A percentile compares a stretch with the other conserved stretches of the same genome.
phyloP scores from a whole-genome alignment of 371 early-diverging fungal species.

The Apophysomyces trapeziformis region DNA sequence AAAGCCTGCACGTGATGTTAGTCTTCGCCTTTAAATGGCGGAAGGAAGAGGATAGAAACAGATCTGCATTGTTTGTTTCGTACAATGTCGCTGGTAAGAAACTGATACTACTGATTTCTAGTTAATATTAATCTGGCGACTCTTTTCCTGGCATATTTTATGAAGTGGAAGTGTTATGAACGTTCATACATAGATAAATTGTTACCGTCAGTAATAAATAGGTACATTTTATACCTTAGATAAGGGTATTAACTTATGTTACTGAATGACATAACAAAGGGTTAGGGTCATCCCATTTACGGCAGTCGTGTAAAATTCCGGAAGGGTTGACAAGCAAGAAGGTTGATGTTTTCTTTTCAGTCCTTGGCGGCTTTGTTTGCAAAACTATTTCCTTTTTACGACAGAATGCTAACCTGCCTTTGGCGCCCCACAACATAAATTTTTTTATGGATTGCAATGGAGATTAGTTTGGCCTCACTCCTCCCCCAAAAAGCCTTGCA shows the following conservation, averaged over 20 bases:
- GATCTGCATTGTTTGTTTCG: slow-evolving; percentile 11
- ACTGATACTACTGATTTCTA: too few species aligned
- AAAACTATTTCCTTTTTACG: neutral
- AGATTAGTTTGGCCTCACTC: neutral
- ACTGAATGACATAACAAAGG: neutral
- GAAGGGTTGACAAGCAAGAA: neutral
- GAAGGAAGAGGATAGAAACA: neutral
- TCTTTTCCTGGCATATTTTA: too few species aligned
- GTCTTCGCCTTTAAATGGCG: neutral
- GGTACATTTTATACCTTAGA: too few species aligned
- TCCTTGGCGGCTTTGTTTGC: neutral
- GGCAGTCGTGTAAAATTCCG: neutral
- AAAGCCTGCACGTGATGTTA: slow-evolving; percentile 1
- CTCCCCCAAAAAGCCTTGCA: slow-evolving; percentile 4
- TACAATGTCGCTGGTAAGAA: neutral
- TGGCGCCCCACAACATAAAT: neutral
- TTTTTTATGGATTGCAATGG: neutral
- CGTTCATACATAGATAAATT: too few species aligned
- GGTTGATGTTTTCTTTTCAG: neutral
- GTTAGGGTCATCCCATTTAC: neutral
- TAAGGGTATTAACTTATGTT: too few species aligned
- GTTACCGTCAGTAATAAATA: too few species aligned
- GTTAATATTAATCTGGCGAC: too few species aligned
- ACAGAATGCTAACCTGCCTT: neutral
- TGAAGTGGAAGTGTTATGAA: too few species aligned